Evolutionary conservation across 2,329 filamentous ascomycete species (phyloP).

Genomic region (Fonsecaea nubica): DNA sequence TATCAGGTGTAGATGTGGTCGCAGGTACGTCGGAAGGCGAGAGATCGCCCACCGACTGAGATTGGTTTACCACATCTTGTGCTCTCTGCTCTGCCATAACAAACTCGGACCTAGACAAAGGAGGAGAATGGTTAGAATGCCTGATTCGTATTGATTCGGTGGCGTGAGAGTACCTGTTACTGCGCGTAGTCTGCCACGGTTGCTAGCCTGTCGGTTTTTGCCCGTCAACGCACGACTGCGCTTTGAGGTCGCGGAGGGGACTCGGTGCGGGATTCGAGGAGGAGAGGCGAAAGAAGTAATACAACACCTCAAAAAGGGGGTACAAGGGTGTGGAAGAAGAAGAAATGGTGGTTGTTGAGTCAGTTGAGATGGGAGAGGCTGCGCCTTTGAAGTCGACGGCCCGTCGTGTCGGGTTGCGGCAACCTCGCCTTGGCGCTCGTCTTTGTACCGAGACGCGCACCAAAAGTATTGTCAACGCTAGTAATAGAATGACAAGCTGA

Average conservation of each 20-base stretch:
- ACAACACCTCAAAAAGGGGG: slow-evolving; percentile 25
- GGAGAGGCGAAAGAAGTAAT: slow-evolving; percentile 15
- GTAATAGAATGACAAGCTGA: too few relatives aligned
- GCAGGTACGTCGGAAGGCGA: slow-evolving; percentile 71
- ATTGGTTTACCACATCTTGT: slow-evolving; percentile 75
- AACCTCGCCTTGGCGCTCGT: slow-evolving; percentile 4
- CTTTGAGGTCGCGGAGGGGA: slow-evolving; percentile 18
- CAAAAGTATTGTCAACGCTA: too few relatives aligned
- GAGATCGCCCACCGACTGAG: slow-evolving; percentile 69
- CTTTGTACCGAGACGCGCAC: too few relatives aligned
- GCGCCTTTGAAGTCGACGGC: slow-evolving; percentile 26
- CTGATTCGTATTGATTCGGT: slow-evolving; percentile 5
- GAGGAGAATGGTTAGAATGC: neutral
- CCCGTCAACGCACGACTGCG: slow-evolving; percentile 25
- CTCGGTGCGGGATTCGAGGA: slow-evolving; percentile 3
- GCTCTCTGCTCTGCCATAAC: slow-evolving; percentile 75
- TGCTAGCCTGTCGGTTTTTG: slow-evolving; percentile 29
- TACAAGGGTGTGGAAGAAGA: slow-evolving; percentile 27
- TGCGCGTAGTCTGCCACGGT: slow-evolving; percentile 35
- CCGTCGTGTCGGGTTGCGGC: neutral
- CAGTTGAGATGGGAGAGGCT: slow-evolving; percentile 34
- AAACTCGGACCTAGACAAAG: slow-evolving; percentile 58
- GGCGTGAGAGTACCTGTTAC: slow-evolving; percentile 33
- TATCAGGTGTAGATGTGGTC: slow-evolving; percentile 61
- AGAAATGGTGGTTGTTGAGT: slow-evolving; percentile 31